A percentile compares a stretch with the other conserved stretches of the same genome.
These are phyloP conservation scores for Fusarium sp. DNA, from an alignment of 2,329 filamentous ascomycete species.

Conservation along the genomic window DNA sequence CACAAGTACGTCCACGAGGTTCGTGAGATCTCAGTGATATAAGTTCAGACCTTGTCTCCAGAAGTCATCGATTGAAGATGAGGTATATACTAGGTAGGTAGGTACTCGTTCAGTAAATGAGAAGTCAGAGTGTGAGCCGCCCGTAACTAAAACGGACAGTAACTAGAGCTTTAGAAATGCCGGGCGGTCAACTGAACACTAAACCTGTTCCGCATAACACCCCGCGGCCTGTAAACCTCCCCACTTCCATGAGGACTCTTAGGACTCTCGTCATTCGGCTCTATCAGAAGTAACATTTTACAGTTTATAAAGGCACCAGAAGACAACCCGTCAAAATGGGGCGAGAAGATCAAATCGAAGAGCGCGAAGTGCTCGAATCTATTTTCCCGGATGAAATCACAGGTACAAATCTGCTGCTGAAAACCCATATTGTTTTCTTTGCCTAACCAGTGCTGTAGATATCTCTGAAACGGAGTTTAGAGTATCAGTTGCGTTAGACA, in stretches of 20 bases:
- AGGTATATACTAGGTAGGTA: background rate
- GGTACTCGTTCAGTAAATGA: background rate
- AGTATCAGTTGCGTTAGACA: conserved; percentile 86
- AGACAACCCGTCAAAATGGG: conserved; percentile 59
- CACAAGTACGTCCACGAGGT: background rate
- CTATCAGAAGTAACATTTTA: conserved; percentile 14
- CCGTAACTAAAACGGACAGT: background rate
- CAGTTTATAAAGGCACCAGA: background rate
- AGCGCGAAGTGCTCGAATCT: conserved; percentile 96
- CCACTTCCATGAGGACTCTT: conserved; percentile 40
- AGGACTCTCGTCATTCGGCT: conserved; percentile 30
- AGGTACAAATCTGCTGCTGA: conserved; percentile 62
- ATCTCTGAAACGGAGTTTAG: conserved; percentile 90
- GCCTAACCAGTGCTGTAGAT: conserved; percentile 63
- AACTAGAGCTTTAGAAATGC: conserved; percentile 41
- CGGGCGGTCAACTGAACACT: conserved; percentile 49
- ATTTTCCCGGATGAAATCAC: conserved; percentile 99
- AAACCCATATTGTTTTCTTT: conserved; percentile 1
- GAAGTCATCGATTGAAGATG: background rate
- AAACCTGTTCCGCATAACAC: conserved; percentile 37
- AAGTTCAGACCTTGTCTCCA: background rate
- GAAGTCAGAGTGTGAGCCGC: background rate
- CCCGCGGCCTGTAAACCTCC: conserved; percentile 44
- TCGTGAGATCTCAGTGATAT: background rate
- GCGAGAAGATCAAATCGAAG: conserved; percentile 90